Conservation (phyloP, 495 filamentous ascomycete species). For the Hypomontagnella submonticulosa region DNA sequence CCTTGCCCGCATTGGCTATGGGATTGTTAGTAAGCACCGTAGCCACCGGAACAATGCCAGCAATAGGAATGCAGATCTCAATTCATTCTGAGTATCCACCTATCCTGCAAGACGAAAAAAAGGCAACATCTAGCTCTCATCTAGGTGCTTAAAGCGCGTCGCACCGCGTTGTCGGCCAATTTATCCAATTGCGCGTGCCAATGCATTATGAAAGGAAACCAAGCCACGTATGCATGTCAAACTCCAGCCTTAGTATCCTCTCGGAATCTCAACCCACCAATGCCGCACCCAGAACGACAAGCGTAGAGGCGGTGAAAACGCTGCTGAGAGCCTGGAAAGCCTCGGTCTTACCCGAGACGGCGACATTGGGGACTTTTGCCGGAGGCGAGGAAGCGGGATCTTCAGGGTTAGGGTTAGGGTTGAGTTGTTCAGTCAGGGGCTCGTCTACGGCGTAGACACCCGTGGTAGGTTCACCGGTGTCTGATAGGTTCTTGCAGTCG, state of each 20-base stretch:
- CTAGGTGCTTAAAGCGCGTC: not conserved
- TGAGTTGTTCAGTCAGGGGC: slow-evolving; percentile 47
- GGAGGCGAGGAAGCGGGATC: slow-evolving; percentile 16
- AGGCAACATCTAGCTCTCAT: slow-evolving; percentile 11
- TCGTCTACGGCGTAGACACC: slow-evolving; percentile 50
- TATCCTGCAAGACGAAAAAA: slow-evolving; percentile 30
- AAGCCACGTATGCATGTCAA: too few relatives aligned
- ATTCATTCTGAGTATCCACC: slow-evolving; percentile 33
- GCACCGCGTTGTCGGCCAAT: not conserved
- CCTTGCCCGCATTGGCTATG: too few relatives aligned
- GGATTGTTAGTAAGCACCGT: too few relatives aligned
- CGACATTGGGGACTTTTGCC: slow-evolving; percentile 14
- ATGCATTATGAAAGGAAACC: slow-evolving; percentile 11
- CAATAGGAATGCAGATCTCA: slow-evolving; percentile 18
- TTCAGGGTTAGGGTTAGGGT: slow-evolving; percentile 3
- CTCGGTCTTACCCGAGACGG: slow-evolving; percentile 20
- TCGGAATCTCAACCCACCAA: slow-evolving; percentile 21
- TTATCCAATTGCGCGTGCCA: not conserved
- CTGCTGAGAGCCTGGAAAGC: slow-evolving; percentile 13
- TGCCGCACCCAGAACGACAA: slow-evolving; percentile 19
- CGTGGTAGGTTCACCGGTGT: slow-evolving; percentile 30
- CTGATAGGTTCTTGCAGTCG: slow-evolving; percentile 58
- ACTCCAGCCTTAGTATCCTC: not conserved
- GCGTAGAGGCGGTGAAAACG: slow-evolving; percentile 15
- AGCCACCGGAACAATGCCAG: too few relatives aligned